Evolutionary conservation across 2,329 filamentous ascomycete species (phyloP), one percentile per base, ranked within the genome.

Genomic region (Phyllachora maydis): DNA sequence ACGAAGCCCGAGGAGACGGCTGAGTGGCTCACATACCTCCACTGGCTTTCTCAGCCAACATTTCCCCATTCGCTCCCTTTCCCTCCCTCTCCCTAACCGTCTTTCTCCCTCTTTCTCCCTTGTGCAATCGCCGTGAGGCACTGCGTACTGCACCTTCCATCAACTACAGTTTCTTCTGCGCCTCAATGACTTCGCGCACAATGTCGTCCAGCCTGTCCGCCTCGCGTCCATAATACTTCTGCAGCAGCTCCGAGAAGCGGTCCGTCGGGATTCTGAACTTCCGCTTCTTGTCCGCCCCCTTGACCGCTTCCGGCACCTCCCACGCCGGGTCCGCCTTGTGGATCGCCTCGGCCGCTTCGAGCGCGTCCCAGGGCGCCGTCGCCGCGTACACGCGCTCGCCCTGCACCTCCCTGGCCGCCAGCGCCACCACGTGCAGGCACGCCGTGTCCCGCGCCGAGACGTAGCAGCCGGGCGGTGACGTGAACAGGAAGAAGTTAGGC

Each of bases 321-420:
- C 20, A 22, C 8, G 9, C 20, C 6, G 20, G 20, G 12, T 14
- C 11, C 20, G 15, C 10, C 10, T 22, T 22, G 11, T 14, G 20
- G 11, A 22, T 14, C 6, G 12, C 6, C 5, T 11, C 20, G 20
- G 20, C 20, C 11, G 15, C 8, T 8, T 22, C 20, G 12, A 6
- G 12, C 5, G 15, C 6, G 20, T 11, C 14, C 8, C 8, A 22
- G 8, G 12, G 5, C 6, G 14, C 20, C 11, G 20, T 22, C 20
- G 15, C 15, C 8, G 20, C 20, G 13, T 14, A 22, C 8, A 22
- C 15, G 20, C 20, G 20, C 11, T 22, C 20, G 4, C 12, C 20
- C 8, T 22, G 8, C 8, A 22, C 8, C 20, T 22, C 20, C 11
- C 20, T 14, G 20, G 20, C 20, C 11, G 20, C 20, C 10, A 22